Percentiles rank a stretch among this genome's conserved stretches.
Conservation (phyloP, 2,329 filamentous ascomycete species). For the Hypoxylon sp. region DNA sequence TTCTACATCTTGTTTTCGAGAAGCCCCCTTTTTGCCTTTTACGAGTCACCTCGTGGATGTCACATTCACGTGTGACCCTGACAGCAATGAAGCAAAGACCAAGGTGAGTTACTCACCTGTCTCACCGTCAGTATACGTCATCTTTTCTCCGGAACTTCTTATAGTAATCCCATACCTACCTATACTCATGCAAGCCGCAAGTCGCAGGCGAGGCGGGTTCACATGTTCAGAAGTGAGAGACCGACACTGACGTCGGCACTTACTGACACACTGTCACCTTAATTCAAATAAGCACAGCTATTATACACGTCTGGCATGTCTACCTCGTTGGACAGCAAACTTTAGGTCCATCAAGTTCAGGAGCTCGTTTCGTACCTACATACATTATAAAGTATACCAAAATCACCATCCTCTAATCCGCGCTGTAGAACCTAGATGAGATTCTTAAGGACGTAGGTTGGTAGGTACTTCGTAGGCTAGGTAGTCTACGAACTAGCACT, state of each 20-base stretch:
- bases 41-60: neutral
- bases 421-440: conserved; percentile 2
- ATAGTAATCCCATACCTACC: conserved; percentile 4
- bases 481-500: neutral
- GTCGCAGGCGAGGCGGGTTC: conserved; percentile 18
- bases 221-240: conserved; percentile 22
- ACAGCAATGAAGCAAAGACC: neutral
- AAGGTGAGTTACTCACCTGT: neutral
- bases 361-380: neutral
- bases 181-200: conserved; percentile 2
- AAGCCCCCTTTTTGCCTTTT: too few relatives aligned
- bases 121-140: conserved; percentile 18
- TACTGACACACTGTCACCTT: conserved; percentile 1
- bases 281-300: neutral
- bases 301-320: neutral
- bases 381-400: neutral
- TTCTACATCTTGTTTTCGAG: too few relatives aligned
- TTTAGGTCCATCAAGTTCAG: neutral
- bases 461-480: too few relatives aligned
- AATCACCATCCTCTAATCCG: neutral
- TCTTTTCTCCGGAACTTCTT: neutral
- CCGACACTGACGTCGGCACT: too few relatives aligned
- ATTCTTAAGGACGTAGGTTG: too few relatives aligned
- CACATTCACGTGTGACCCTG: neutral
- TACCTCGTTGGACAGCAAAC: neutral